Evolutionary conservation across 345 rosid species (phyloP).

Genomic region (Pelargonium nanum): DNA sequence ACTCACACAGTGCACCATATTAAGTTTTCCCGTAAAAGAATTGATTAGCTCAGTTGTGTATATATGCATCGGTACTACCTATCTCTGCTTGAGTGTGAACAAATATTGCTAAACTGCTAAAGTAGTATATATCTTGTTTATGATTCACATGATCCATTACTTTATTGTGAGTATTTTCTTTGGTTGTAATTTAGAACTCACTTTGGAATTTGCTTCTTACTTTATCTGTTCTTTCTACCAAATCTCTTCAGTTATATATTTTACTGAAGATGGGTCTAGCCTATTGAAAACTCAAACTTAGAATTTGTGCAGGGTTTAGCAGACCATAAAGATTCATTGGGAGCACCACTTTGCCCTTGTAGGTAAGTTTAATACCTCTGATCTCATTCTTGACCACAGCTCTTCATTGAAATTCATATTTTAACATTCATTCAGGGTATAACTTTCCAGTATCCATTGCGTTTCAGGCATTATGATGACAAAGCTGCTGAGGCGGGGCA

Average conservation of each 20-base stretch:
- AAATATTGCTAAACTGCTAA: no score
- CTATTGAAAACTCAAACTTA: background rate
- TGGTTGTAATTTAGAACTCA: background rate
- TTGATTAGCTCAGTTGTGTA: background rate
- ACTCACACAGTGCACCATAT: background rate
- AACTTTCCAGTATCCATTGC: background rate
- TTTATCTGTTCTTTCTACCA: background rate
- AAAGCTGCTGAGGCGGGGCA: constrained; percentile 81
- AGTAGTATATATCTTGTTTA: no score
- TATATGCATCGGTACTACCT: background rate
- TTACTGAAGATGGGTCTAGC: background rate
- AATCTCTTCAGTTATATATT: no score
- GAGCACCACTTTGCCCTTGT: constrained; percentile 93
- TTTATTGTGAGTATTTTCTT: background rate
- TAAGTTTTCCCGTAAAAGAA: no score
- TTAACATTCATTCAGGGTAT: background rate
- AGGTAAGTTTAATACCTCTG: constrained; percentile 30
- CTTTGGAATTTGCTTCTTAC: background rate
- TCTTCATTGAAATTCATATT: background rate
- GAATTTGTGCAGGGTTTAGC: constrained; percentile 62
- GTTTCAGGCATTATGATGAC: constrained; percentile 87
- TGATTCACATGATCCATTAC: background rate
- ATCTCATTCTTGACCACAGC: constrained; percentile 1
- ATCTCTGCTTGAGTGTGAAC: background rate
- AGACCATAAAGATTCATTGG: constrained; percentile 79